Conservation (phyloP, 345 rosid genomes). For the Eucalyptus leucophloia region DNA sequence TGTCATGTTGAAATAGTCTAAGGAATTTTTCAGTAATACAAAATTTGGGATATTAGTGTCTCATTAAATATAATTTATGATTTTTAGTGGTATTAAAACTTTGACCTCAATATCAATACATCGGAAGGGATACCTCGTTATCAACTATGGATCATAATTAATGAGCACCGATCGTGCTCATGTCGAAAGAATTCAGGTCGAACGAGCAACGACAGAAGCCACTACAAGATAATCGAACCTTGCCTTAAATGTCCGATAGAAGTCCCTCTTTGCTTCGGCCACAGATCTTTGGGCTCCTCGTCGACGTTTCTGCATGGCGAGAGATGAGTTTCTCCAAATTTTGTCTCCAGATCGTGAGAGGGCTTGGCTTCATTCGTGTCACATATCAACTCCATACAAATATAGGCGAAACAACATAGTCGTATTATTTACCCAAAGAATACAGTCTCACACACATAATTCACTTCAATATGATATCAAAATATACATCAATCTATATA, state of each 20-base stretch:
- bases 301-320: not conserved
- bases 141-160: not conserved
- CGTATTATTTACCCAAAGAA: not conserved
- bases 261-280: not conserved
- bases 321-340: not conserved
- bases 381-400: not conserved
- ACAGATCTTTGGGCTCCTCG: not conserved
- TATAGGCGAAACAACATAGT: not conserved
- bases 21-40: accelerated
- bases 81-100: too few relatives aligned
- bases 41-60: not conserved
- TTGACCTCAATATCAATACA: not conserved
- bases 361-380: not conserved
- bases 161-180: not conserved
- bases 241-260: not conserved
- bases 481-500: not conserved
- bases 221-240: not conserved
- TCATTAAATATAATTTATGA: not conserved
- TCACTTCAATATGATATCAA: not conserved
- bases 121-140: not conserved
- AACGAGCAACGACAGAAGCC: not conserved
- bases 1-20: accelerated
- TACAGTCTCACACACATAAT: not conserved
- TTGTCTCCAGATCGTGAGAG: not conserved
- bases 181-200: not conserved